These are phyloP conservation scores for Fraxinus velutina DNA, from an alignment of 305 asterid species.

Conservation along the genomic window DNA sequence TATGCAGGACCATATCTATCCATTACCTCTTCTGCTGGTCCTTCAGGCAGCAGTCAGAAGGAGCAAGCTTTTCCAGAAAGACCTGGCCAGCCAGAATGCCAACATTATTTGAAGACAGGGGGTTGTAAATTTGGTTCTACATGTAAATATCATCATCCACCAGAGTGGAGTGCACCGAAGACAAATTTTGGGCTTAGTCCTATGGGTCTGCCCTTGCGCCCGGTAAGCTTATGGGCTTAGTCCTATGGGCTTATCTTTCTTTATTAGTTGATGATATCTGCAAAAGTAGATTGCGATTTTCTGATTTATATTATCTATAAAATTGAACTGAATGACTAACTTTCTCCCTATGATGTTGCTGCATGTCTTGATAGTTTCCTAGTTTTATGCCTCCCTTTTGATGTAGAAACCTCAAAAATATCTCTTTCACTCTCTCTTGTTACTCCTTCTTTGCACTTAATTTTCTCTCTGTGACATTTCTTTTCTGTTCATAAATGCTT, in stretches of 20 bases:
- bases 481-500: not conserved
- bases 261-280: not conserved
- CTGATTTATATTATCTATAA: not conserved
- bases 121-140: conserved; percentile 78
- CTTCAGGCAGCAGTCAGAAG: conserved; percentile 56
- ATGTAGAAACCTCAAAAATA: not conserved
- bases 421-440: not conserved
- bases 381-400: not conserved
- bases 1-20: conserved; percentile 62
- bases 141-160: conserved; percentile 90
- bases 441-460: not conserved
- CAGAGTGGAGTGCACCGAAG: conserved; percentile 57
- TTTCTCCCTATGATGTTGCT: not conserved
- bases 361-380: not conserved
- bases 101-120: conserved; percentile 74
- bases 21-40: conserved; percentile 56
- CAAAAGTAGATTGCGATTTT: not conserved
- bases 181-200: conserved; percentile 57
- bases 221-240: conserved; percentile 60
- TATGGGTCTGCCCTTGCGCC: conserved; percentile 86
- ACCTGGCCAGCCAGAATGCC: conserved; percentile 91
- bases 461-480: not conserved
- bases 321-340: not conserved
- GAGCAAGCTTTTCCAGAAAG: conserved; percentile 69
- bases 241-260: conserved; percentile 43